A percentile compares a stretch with the other conserved stretches of the same genome.
Conservation (phyloP, 495 filamentous ascomycete species). For the Aspergillus ellipticus region DNA sequence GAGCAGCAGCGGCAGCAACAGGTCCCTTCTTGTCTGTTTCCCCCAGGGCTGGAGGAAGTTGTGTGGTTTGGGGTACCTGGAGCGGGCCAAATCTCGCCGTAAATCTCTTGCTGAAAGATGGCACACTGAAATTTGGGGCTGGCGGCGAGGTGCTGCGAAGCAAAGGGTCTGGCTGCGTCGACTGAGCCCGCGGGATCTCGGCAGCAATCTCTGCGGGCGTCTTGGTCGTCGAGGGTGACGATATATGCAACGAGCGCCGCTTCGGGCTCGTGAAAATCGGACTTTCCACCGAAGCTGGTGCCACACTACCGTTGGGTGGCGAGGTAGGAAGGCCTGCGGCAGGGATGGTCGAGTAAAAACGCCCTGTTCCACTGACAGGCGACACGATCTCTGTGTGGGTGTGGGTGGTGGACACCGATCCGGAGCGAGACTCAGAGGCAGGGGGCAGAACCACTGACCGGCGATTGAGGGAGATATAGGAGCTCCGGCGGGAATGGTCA, state of each 20-base stretch:
- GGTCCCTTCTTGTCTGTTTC: constrained; percentile 17
- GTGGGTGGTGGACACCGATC: constrained; percentile 27
- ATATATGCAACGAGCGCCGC: constrained; percentile 23
- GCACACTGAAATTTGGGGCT: constrained; percentile 51
- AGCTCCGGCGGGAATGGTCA: constrained; percentile 29
- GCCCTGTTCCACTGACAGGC: constrained; percentile 12
- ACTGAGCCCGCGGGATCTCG: constrained; percentile 22
- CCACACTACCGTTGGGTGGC: constrained; percentile 8
- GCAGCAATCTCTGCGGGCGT: constrained; percentile 10
- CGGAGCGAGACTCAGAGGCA: constrained; percentile 27
- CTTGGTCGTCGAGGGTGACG: constrained; percentile 11
- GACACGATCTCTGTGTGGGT: constrained; percentile 28
- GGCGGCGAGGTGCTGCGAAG: constrained; percentile 37
- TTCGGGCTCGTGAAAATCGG: constrained; percentile 26
- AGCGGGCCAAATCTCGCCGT: constrained; percentile 19
- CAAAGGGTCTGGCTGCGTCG: constrained; percentile 26
- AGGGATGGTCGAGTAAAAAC: constrained; percentile 24
- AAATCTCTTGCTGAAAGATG: constrained; percentile 46
- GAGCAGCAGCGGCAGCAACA: constrained; percentile 9
- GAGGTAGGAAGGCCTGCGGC: constrained; percentile 3
- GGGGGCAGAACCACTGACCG: constrained; percentile 23
- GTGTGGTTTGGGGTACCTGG: constrained; percentile 15
- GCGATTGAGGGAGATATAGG: constrained; percentile 29
- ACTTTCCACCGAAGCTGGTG: constrained; percentile 5
- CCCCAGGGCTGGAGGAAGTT: constrained; percentile 14